Evolutionary conservation across 768 basidiomycete genomes (phyloP).

Genomic region (Tylopilus felleus): DNA sequence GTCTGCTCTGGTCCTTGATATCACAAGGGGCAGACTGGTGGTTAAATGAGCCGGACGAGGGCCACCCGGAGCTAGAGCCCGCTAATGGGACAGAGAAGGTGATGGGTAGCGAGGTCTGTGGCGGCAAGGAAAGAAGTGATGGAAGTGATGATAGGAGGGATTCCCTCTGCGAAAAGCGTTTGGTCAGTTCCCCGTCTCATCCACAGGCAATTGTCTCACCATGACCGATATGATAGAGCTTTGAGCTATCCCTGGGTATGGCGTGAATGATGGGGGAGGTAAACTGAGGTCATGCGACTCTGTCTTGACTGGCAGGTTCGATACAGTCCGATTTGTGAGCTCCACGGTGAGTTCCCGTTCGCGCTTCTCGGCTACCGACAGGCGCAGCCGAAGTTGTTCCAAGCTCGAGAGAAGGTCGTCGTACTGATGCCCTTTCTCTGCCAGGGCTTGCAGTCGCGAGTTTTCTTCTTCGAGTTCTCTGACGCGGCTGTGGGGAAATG

Average conservation of each 20-base stretch:
- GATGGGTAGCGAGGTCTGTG: constrained; percentile 52
- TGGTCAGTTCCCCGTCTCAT: constrained; percentile 14
- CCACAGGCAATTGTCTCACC: constrained; percentile 39
- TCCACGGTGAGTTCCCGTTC: constrained; percentile 65
- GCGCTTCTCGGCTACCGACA: constrained; percentile 62
- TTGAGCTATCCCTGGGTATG: constrained; percentile 36
- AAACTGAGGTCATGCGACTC: constrained; percentile 55
- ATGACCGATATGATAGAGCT: constrained; percentile 68
- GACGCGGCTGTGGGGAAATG: constrained; percentile 57
- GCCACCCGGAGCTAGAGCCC: constrained; percentile 31
- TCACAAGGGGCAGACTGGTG: constrained; percentile 40
- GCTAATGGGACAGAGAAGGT: constrained; percentile 55
- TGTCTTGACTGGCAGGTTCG: constrained; percentile 46
- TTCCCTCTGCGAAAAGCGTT: constrained; percentile 38
- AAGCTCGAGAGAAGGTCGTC: constrained; percentile 53
- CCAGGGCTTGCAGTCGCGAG: constrained; percentile 60
- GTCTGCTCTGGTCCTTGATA: constrained; percentile 57
- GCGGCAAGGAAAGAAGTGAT: constrained; percentile 64
- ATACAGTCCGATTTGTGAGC: constrained; percentile 43
- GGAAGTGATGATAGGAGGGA: constrained; percentile 77
- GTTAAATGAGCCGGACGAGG: constrained; percentile 44
- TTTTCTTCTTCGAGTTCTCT: constrained; percentile 84
- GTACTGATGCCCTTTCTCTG: constrained; percentile 41
- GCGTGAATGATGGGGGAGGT: constrained; percentile 41
- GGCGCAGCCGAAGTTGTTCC: constrained; percentile 62